Percentiles rank a stretch among this genome's conserved stretches.
Conservation (phyloP, 2,329 filamentous ascomycete genomes). For the Rhinocladiella similis region DNA sequence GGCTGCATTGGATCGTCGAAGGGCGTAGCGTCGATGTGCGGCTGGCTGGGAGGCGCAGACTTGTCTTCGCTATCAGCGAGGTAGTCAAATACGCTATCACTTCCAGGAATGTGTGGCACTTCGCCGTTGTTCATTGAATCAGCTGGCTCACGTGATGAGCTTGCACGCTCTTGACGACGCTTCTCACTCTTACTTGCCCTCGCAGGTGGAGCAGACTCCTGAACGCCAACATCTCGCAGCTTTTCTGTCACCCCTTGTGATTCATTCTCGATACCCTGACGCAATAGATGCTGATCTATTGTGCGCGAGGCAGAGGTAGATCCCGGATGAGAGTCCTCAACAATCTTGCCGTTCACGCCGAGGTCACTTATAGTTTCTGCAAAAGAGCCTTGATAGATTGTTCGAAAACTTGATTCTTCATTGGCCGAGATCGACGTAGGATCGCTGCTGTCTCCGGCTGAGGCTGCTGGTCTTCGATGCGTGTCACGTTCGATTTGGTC, state of each 20-base stretch:
- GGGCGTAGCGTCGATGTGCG: not conserved
- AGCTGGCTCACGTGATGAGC: conserved; percentile 1
- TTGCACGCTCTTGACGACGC: conserved; percentile 23
- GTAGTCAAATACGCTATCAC: conserved; percentile 17
- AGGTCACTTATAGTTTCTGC: conserved; percentile 51
- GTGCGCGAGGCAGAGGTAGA: conserved; percentile 31
- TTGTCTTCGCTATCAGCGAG: conserved; percentile 9
- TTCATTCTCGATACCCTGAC: not conserved
- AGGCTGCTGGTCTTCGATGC: not conserved
- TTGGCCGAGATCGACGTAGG: not conserved
- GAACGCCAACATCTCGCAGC: not conserved
- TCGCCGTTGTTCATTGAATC: not conserved
- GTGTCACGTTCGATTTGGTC: conserved; percentile 9
- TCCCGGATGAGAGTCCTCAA: conserved; percentile 38
- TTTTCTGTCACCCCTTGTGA: not conserved
- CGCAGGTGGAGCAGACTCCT: not conserved
- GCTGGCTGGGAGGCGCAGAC: not conserved
- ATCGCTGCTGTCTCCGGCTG: not conserved
- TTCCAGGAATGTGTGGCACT: not conserved
- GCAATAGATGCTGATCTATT: not conserved
- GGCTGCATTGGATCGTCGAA: conserved; percentile 8
- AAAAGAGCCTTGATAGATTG: conserved; percentile 52
- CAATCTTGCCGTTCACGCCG: conserved; percentile 28
- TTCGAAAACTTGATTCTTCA: conserved; percentile 34
- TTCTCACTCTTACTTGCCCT: conserved; percentile 20